Evolutionary conservation across 257 asterid species (phyloP).

Genomic region (Petrea volubilis): DNA sequence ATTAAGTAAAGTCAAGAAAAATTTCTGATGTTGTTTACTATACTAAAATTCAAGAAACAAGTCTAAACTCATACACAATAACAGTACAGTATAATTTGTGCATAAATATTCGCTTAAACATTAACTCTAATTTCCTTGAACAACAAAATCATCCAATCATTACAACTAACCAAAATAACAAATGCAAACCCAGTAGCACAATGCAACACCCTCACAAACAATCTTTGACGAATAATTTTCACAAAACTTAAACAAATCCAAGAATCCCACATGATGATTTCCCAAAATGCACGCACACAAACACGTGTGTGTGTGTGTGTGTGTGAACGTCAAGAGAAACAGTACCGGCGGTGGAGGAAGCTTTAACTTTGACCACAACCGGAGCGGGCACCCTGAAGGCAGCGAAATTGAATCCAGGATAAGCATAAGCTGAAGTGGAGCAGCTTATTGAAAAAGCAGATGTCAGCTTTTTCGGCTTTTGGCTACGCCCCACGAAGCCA

Average conservation of each 20-base stretch:
- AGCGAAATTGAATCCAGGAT: constrained; percentile 6
- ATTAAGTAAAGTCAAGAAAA: no score
- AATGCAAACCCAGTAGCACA: not conserved
- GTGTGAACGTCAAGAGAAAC: not conserved
- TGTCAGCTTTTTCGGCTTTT: not conserved
- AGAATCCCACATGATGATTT: not conserved
- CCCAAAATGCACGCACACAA: no score
- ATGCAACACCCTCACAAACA: not conserved
- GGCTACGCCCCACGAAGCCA: not conserved
- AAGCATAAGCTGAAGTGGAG: not conserved
- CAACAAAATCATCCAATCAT: not conserved
- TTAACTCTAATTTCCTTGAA: no score
- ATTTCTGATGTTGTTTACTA: no score
- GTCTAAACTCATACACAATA: no score
- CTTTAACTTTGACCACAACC: constrained; percentile 8
- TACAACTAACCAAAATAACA: not conserved
- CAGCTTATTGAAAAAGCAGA: constrained; percentile 2
- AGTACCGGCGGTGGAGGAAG: constrained; percentile 22
- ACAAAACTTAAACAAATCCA: not conserved
- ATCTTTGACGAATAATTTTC: not conserved
- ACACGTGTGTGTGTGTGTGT: not conserved
- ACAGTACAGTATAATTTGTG: no score
- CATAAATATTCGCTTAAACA: no score
- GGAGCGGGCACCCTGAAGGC: not conserved
- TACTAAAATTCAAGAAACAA: no score